Evolutionary conservation across 306 rosid species (phyloP).

Genomic region (Inga laurina): DNA sequence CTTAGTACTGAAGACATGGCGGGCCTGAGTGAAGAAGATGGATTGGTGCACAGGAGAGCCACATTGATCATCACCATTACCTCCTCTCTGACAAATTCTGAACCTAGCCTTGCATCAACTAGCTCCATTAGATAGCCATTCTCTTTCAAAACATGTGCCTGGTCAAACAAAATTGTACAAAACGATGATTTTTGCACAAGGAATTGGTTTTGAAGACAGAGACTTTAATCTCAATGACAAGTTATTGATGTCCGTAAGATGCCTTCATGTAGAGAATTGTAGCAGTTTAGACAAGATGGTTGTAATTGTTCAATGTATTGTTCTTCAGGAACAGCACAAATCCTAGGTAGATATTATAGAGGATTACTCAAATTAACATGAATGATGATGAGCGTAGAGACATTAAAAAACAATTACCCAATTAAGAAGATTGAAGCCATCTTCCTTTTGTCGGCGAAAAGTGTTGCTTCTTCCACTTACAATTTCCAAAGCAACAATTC

Average conservation of each 20-base stretch:
- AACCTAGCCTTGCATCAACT: conserved; percentile 35
- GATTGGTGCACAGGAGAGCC: conserved; percentile 38
- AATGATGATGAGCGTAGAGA: background rate
- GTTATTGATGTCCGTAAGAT: background rate
- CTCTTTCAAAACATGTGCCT: conserved; percentile 39
- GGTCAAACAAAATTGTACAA: background rate
- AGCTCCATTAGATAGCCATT: conserved; percentile 37
- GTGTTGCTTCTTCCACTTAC: conserved; percentile 55
- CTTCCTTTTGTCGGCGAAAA: conserved; percentile 32
- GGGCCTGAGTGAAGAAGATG: conserved; percentile 31
- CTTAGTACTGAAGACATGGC: conserved; percentile 47
- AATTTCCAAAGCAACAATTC: conserved; percentile 53
- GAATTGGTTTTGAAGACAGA: background rate
- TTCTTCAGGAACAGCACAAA: background rate
- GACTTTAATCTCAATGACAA: background rate
- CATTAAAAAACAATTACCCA: conserved; percentile 36
- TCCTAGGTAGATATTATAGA: conserved; percentile 7
- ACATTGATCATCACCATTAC: conserved; percentile 37
- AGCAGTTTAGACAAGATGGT: background rate
- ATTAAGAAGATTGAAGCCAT: conserved; percentile 47
- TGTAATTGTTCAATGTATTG: background rate
- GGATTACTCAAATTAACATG: background rate
- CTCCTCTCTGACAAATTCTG: conserved; percentile 32
- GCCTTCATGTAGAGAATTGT: conserved; percentile 8
- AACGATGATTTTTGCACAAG: background rate